phyloP scores from a whole-genome alignment of 1,139 yeast species.

The Geotrichum bryndzae region DNA sequence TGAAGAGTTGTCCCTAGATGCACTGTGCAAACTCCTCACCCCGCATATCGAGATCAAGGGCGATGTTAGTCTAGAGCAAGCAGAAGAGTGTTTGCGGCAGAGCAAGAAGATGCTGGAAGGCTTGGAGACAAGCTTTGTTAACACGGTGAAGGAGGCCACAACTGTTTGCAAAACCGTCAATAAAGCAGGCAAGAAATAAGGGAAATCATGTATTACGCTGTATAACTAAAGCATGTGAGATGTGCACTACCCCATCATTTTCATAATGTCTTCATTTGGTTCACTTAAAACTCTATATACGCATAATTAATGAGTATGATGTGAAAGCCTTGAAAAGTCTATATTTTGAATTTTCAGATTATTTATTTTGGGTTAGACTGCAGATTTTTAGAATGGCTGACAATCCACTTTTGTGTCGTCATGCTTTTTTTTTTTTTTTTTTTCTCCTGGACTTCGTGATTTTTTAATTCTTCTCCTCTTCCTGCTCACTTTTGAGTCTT shows the following conservation, averaged over 20 bases:
- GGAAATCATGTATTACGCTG: background rate
- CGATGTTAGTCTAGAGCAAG: background rate
- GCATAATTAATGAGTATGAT: background rate
- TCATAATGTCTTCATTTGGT: no score
- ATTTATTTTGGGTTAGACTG: background rate
- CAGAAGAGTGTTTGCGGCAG: background rate
- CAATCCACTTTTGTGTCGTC: background rate
- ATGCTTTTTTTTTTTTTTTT: background rate
- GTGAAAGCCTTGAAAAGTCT: no score
- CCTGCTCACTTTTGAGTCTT: background rate
- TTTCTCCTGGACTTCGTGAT: background rate
- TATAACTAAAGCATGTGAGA: no score
- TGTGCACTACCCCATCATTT: no score
- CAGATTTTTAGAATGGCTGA: background rate
- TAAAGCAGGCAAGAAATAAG: background rate
- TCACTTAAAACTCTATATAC: no score
- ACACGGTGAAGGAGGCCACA: background rate
- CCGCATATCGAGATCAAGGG: background rate
- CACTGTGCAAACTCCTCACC: conserved; percentile 5
- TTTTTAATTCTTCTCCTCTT: background rate
- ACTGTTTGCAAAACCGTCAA: background rate
- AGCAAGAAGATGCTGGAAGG: background rate
- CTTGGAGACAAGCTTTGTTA: background rate
- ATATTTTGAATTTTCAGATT: background rate
- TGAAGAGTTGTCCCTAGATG: background rate